Evolutionary conservation across 495 filamentous ascomycete genomes (phyloP).

Genomic region (Beverwykella pulmonaria): DNA sequence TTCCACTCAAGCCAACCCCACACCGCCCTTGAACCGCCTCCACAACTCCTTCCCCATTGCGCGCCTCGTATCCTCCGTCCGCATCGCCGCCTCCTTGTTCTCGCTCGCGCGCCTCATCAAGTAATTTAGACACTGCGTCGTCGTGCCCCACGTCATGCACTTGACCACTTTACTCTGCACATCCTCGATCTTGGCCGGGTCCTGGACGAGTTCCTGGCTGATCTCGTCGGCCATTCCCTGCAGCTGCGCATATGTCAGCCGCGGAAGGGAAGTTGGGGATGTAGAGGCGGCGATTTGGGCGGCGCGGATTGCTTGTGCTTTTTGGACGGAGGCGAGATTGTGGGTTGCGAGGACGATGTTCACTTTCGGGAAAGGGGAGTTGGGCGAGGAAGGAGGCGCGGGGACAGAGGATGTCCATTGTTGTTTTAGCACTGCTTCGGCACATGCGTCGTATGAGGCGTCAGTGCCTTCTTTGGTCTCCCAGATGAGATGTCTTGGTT

Average conservation of each 20-base stretch:
- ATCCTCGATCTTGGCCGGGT: slow-evolving; percentile 45
- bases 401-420: slow-evolving; percentile 52
- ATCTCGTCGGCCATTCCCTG: slow-evolving; percentile 98
- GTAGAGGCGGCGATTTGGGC: slow-evolving; percentile 47
- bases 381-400: not conserved
- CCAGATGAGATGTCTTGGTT: slow-evolving; percentile 78
- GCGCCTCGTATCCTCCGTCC: slow-evolving; percentile 72
- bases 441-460: slow-evolving; percentile 62
- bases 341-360: slow-evolving; percentile 86
- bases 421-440: slow-evolving; percentile 56
- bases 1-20: slow-evolving; percentile 6
- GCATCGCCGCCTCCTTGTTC: slow-evolving; percentile 83
- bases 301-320: slow-evolving; percentile 64
- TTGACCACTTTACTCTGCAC: slow-evolving; percentile 68
- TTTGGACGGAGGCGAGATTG: slow-evolving; percentile 78
- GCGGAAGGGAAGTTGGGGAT: slow-evolving; percentile 8
- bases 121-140: slow-evolving; percentile 92
- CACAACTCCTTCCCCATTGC: slow-evolving; percentile 58
- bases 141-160: slow-evolving; percentile 88
- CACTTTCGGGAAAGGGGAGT: slow-evolving; percentile 59
- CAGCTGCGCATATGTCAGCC: slow-evolving; percentile 81
- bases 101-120: slow-evolving; percentile 82
- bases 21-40: slow-evolving; percentile 16
- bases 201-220: slow-evolving; percentile 70
- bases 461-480: slow-evolving; percentile 83